Percentiles rank a stretch among this genome's conserved stretches.
Conservation (phyloP, 2,329 filamentous ascomycete genomes). For the Phyllosticta citrichinensis region DNA sequence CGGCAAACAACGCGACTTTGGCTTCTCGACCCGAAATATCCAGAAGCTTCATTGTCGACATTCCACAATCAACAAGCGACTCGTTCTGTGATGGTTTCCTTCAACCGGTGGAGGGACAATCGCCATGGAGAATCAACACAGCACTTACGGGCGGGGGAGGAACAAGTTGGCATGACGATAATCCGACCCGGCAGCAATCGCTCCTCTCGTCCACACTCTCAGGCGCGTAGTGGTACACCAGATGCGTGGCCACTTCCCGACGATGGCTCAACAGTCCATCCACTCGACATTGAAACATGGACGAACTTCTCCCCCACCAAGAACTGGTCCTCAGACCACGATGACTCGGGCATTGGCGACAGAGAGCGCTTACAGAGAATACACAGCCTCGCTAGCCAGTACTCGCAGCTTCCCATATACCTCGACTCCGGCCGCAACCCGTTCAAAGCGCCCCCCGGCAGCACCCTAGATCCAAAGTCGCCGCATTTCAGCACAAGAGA, state of each 20-base stretch:
- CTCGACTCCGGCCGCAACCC: not conserved
- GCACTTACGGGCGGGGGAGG: not conserved
- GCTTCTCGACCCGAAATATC: not conserved
- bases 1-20: not conserved
- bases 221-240: not conserved
- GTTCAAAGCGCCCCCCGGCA: not conserved
- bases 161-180: constrained; percentile 9
- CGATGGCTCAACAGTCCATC: not conserved
- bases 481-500: not conserved
- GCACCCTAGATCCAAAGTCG: not conserved
- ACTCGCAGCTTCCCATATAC: constrained; percentile 3
- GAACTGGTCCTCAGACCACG: not conserved
- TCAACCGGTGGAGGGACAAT: not conserved
- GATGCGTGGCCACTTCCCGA: not conserved
- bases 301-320: not conserved
- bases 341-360: not conserved
- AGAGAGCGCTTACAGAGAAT: not conserved
- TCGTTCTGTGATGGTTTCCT: not conserved
- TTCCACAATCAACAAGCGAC: not conserved
- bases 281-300: not conserved
- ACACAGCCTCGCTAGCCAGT: not conserved
- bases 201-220: not conserved
- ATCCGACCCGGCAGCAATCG: not conserved
- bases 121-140: not conserved
- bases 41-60: not conserved